Base-by-base conservation (phyloP, 495 filamentous ascomycete genomes). In the Eremomyces bilateralis region DNA sequence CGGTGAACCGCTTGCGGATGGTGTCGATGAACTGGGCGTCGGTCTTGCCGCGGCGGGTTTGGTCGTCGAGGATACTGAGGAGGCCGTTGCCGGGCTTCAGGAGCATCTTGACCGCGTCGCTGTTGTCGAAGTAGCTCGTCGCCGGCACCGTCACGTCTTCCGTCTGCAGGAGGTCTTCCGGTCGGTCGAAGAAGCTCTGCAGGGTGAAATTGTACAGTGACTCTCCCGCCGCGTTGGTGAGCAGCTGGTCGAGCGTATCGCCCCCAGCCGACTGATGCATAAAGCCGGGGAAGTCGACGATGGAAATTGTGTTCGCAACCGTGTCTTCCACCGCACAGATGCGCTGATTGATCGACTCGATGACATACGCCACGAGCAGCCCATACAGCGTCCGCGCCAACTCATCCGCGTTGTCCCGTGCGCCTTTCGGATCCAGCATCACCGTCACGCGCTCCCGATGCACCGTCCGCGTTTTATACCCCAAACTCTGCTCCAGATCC, bases 71-170 rank as follows among this genome's bases (percentile, higher is more conserved):
- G 38, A 97, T 97, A 56, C 78, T 81, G 27, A 97, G 64, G 20
- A 97, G 53, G 3, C 88, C 88, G 50, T 95, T 95, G 21, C 80
- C 78, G 25, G 79, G 65, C 55, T 97, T 97, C 40, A 95, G 56
- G 21, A 97, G 56, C 0, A 80, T 85, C 38, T 76, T 79, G 18
- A 92, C 83, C 19, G 82, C 81, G 50, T 95, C 88, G 0, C 76
- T 78, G 55, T 95, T 97, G 55, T 97, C 88, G 37, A 92, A 97
- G 50, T 94, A 97, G 58, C 79, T 88, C 0, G 85, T 92, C 1
- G 82, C 74, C 3, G 84, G 67, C 4, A 97, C 80, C 11, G 58
- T 65, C 4, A 95, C 76, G 48, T 94, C 88, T 56, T 97, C 88
- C 15, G 73, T 77, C 45, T 97, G 84, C 33, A 95, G 59, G 51